These are phyloP conservation scores for Debaryomyces hansenii DNA, from an alignment of 805 yeast species.

Conservation along the genomic window DNA sequence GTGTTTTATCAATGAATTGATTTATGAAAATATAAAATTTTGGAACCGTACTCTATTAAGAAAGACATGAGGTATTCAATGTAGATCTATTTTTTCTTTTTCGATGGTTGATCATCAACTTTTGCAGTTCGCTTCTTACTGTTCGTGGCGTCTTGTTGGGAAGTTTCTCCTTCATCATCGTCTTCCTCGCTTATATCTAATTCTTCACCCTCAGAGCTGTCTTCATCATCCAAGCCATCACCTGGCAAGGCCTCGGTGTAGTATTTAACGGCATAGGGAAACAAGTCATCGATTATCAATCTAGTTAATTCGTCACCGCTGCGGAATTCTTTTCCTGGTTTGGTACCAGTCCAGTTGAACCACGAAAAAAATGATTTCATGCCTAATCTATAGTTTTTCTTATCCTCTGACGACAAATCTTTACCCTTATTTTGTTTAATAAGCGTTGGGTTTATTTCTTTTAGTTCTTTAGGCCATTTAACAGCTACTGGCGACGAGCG, in stretches of 20 bases:
- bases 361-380: conserved; percentile 86
- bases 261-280: conserved; percentile 81
- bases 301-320: conserved; percentile 78
- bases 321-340: conserved; percentile 75
- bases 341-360: conserved; percentile 81
- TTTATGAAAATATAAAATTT: too few species aligned
- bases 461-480: conserved; percentile 69
- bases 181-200: conserved; percentile 57
- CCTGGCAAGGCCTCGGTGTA: conserved; percentile 74
- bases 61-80: too few species aligned
- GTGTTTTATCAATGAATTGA: too few species aligned
- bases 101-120: neutral
- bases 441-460: conserved; percentile 52
- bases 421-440: conserved; percentile 39
- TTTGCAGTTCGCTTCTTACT: neutral
- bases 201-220: conserved; percentile 50
- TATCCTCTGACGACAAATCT: conserved; percentile 49
- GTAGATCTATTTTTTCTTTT: neutral
- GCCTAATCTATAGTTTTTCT: conserved; percentile 63
- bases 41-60: too few species aligned
- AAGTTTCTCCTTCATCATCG: neutral
- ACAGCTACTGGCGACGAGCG: conserved; percentile 55
- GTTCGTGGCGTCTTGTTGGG: neutral
- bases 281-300: conserved; percentile 73
- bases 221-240: conserved; percentile 47